Evolutionary conservation across 139 green algal genomes (phyloP), one percentile per base, ranked within the genome.

Genomic region (Closterium sp.): DNA sequence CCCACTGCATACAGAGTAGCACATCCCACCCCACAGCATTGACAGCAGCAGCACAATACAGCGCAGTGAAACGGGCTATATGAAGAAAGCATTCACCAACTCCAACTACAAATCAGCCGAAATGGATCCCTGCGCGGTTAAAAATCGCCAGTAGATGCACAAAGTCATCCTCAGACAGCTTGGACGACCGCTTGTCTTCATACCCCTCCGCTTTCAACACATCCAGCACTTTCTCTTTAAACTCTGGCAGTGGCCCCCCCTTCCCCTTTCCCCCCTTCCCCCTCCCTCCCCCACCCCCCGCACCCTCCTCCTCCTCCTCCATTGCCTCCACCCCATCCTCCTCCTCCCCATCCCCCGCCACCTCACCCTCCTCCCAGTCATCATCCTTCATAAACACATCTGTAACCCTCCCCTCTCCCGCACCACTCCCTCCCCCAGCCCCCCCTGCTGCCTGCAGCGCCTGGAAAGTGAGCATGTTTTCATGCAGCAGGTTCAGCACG

Each of bases 131-230:
- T 2, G 93, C 95, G 6, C 91, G 87, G 90, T 99, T 99, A 95
- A 99, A 99, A 4, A 94, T 93, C 0, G 97, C 97, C 87, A 99
- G 94, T 87, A 99, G 92, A 5, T 69, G 64, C 86, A 99, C 91
- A 90, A 99, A 98, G 35, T 99, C 97, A 84, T 99, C 98, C 92
- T 99, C 97, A 7, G 87, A 94, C 96, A 99, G 96, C 93, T 99
- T 99, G 43, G 96, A 95, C 30, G 96, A 94, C 12, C 97, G 95
- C 93, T 94, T 97, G 31, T 97, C 95, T 9, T 95, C 95, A 93
- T 97, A 98, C 9, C 95, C 96, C 3, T 92, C 92, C 2, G 91
- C 91, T 36, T 92, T 85, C 90, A 98, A 92, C 81, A 99, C 95
- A n/a, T 91, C 87, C 87, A 96, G 36, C 21, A 98, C 90, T 2